These are phyloP conservation scores for Teratosphaeria viscida DNA, from an alignment of 2,329 filamentous ascomycete species.

Conservation along the genomic window DNA sequence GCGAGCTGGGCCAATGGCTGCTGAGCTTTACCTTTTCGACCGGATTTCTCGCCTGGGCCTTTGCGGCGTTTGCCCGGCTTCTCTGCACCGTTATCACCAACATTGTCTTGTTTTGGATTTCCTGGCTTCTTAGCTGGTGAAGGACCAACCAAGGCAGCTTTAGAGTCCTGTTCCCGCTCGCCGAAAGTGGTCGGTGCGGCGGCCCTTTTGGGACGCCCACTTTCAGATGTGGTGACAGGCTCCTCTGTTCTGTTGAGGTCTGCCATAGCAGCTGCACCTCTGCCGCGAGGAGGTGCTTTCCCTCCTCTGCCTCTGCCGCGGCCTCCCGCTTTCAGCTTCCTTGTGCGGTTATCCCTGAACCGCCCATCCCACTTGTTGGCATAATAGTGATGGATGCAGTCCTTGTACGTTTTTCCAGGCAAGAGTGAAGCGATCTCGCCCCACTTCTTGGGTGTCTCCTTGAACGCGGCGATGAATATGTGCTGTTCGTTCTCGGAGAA, in stretches of 20 bases:
- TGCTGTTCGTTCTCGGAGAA: slow-evolving; percentile 62
- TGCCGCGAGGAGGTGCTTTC: slow-evolving; percentile 33
- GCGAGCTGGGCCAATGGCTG: slow-evolving; percentile 29
- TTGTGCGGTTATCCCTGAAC: slow-evolving; percentile 65
- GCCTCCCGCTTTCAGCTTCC: slow-evolving; percentile 25
- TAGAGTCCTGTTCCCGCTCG: slow-evolving; percentile 53
- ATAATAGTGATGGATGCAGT: slow-evolving; percentile 81
- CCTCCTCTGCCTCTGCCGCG: slow-evolving; percentile 35
- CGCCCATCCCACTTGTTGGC: slow-evolving; percentile 64
- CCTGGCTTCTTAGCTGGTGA: slow-evolving; percentile 35
- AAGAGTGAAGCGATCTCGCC: slow-evolving; percentile 62
- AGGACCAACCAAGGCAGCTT: slow-evolving; percentile 47
- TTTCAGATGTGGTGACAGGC: slow-evolving; percentile 29
- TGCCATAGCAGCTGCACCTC: slow-evolving; percentile 50
- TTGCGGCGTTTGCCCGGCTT: slow-evolving; percentile 24
- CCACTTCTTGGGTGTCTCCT: slow-evolving; percentile 74
- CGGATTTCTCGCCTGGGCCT: slow-evolving; percentile 23
- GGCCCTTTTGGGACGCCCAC: slow-evolving; percentile 40
- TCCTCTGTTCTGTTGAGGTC: slow-evolving; percentile 45
- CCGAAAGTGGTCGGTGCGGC: slow-evolving; percentile 64
- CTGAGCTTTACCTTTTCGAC: slow-evolving; percentile 31
- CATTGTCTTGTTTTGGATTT: slow-evolving; percentile 15
- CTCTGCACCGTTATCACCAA: slow-evolving; percentile 18
- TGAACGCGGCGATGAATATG: slow-evolving; percentile 62
- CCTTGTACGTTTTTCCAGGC: slow-evolving; percentile 59